phyloP scores from a whole-genome alignment of 2,329 filamentous ascomycete genomes.

The Ophiostoma australiae region DNA sequence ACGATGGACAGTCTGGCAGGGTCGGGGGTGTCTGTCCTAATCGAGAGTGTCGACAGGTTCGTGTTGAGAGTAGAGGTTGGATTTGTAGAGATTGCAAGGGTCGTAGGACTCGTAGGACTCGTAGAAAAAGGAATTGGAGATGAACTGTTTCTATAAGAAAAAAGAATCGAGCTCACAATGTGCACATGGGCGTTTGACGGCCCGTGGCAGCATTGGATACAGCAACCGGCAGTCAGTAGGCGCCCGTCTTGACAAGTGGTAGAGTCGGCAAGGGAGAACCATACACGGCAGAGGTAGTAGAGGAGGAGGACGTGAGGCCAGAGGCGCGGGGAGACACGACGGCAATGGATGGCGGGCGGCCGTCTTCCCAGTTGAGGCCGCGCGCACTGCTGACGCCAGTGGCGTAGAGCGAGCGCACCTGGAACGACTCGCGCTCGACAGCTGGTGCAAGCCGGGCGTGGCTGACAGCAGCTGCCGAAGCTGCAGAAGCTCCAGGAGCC shows the following conservation, averaged over 20 bases:
- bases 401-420: conserved; percentile 61
- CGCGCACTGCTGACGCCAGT: conserved; percentile 39
- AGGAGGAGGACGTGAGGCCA: neutral
- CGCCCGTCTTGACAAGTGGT: conserved; percentile 33
- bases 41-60: neutral
- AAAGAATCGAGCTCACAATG: neutral
- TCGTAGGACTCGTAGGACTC: neutral
- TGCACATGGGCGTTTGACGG: neutral
- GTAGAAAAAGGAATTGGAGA: neutral
- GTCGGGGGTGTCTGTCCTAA: neutral
- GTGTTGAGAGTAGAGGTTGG: neutral
- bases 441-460: conserved; percentile 40
- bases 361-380: conserved; percentile 48
- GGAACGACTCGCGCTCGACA: conserved; percentile 59
- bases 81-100: neutral
- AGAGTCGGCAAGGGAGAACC: conserved; percentile 1
- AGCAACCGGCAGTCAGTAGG: conserved; percentile 22
- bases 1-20: conserved; percentile 6
- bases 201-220: conserved; percentile 1
- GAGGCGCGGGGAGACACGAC: conserved; percentile 42
- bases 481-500: conserved; percentile 19
- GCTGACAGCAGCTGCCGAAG: neutral
- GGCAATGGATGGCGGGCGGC: conserved; percentile 43
- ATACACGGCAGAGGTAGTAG: neutral
- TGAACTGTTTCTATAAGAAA: conserved; percentile 1